Conservation (phyloP, 163 green algal genomes). For the Scenedesmus sp. region DNA sequence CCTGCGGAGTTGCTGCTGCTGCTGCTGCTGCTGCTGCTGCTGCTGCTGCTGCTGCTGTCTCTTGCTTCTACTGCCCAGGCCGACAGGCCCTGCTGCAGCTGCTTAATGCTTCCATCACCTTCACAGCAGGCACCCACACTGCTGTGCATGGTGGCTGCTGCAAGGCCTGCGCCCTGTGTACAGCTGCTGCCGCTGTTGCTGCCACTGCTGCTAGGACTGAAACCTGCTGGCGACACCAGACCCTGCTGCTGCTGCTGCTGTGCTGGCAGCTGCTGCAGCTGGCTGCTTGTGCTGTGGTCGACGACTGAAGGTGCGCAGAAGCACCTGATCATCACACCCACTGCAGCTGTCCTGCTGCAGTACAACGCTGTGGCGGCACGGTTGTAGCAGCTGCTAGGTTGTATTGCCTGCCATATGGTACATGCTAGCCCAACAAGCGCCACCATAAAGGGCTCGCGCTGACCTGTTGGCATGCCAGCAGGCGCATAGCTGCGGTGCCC, state of each 20-base stretch:
- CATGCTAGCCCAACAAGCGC: too few relatives aligned
- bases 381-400: too few relatives aligned
- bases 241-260: neutral
- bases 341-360: neutral
- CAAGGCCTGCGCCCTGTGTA: neutral
- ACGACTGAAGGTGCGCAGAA: neutral
- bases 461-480: too few relatives aligned
- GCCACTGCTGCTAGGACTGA: neutral
- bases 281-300: neutral
- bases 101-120: neutral
- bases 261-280: neutral
- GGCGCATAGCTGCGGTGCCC: too few relatives aligned
- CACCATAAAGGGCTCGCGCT: too few relatives aligned
- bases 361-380: neutral
- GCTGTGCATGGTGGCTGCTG: neutral
- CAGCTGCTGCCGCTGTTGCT: neutral
- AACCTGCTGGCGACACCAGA: too few relatives aligned
- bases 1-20: neutral
- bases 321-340: neutral
- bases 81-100: neutral
- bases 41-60: too few relatives aligned
- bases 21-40: slow-evolving; percentile 3
- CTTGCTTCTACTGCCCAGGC: neutral
- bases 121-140: neutral
- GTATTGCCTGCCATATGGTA: too few relatives aligned